Base-by-base conservation (phyloP, 192 early-diverging fungal species). In the Umbelopsis sp. region DNA sequence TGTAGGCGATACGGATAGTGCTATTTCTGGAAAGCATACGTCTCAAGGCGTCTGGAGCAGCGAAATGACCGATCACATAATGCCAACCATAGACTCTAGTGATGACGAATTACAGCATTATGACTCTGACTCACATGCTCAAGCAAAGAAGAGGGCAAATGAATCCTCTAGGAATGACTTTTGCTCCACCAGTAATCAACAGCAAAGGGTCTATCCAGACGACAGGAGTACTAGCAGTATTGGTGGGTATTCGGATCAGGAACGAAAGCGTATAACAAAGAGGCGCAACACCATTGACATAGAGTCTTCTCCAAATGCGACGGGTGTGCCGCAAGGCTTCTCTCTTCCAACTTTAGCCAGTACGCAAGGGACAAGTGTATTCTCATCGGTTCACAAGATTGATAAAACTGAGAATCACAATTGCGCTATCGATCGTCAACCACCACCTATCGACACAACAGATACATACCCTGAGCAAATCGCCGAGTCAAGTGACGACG, bases 71-170 rank as follows among this genome's bases (percentile, higher is more conserved):
- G 56, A 62, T 62, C 47, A 49, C 16, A 20, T 34, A 0, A 62
- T 62, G 56, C 56, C 56, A 5, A 62, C 56, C 5, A 62, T 62
- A 62, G 56, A 62, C 31, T 62, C 56, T 32, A 62, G 56, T 16
- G 56, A 62, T 32, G 56, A 62, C 31, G 56, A 62, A 34, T n/a
- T 62, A 31, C 25, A 62, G 14, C 29, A 20, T 3, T 36, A 34
- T 62, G 29, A 34, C 17, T 17, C 31, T 0, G 17, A 22, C 16
- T 12, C 56, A 11, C 31, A 62, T 36, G 26, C 26, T 32, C 7
- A 14, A 6, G 56, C 56, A 20, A 62, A 62, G 56, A 62, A 62
- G 17, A 26, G 56, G 3, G 29, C 31, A 62, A 62, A 62, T 4
- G 56, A 62, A 34, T 62, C 56, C 14, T 34, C 56, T 20, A 17